phyloP scores from a whole-genome alignment of 2,329 filamentous ascomycete genomes.

The Alternaria sp. region DNA sequence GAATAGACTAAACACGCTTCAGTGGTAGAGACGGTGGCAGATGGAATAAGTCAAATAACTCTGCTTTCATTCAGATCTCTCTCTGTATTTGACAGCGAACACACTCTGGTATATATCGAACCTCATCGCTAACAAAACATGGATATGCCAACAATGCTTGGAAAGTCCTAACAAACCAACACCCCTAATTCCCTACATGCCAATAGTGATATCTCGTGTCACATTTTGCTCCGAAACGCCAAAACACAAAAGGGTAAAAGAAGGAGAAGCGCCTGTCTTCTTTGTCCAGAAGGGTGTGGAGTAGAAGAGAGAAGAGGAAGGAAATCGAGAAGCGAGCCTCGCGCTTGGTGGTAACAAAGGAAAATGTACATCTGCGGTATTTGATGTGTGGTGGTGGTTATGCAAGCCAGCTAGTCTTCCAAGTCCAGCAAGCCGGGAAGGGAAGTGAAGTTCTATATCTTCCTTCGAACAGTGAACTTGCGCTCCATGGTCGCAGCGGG shows the following conservation, averaged over 20 bases:
- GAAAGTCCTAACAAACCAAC: neutral
- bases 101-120: neutral
- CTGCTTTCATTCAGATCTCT: neutral
- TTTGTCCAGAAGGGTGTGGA: neutral
- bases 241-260: neutral
- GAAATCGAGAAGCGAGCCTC: neutral
- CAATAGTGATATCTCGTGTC: neutral
- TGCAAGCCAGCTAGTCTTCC: neutral
- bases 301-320: neutral
- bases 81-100: neutral
- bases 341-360: neutral
- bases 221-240: neutral
- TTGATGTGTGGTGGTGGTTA: neutral
- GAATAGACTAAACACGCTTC: no score
- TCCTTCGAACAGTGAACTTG: conserved; percentile 53
- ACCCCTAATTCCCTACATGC: neutral
- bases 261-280: conserved; percentile 1
- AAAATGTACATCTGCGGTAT: neutral
- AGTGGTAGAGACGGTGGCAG: no score
- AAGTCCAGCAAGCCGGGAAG: neutral
- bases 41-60: neutral
- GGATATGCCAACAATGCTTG: neutral
- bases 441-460: conserved; percentile 34
- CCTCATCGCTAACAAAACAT: neutral
- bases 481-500: conserved; percentile 52